Evolutionary conservation across 768 basidiomycete genomes (phyloP).

Genomic region (Kwoniella pini): DNA sequence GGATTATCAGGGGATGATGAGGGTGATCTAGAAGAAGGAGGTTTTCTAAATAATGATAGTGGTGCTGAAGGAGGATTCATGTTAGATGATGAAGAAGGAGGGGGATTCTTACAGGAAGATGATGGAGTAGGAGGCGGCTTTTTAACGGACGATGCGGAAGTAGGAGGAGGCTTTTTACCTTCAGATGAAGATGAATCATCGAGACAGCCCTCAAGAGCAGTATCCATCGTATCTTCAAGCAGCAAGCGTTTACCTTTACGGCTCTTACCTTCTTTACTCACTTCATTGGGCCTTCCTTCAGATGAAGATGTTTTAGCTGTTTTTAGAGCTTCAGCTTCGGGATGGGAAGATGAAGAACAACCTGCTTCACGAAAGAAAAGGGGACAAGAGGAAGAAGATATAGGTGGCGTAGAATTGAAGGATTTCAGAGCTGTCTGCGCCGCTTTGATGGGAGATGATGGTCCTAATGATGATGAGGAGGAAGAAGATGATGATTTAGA

Average conservation of each 20-base stretch:
- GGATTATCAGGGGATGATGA: conserved; percentile 14
- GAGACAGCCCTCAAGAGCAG: not conserved
- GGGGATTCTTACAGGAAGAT: conserved; percentile 19
- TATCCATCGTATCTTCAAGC: not conserved
- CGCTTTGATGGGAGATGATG: conserved; percentile 41
- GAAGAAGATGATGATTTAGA: conserved; percentile 27
- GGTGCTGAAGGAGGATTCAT: conserved; percentile 33
- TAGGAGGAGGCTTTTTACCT: conserved; percentile 12
- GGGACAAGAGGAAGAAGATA: conserved; percentile 10
- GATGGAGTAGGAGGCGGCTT: conserved; percentile 26
- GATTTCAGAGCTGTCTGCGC: conserved; percentile 53
- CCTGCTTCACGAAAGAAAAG: not conserved
- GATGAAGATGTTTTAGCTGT: conserved; percentile 51
- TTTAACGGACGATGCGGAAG: not conserved
- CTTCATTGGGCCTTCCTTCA: conserved; percentile 40
- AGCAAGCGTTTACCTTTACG: conserved; percentile 33
- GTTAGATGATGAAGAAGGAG: conserved; percentile 2
- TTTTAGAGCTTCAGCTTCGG: conserved; percentile 45
- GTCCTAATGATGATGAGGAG: conserved; percentile 27
- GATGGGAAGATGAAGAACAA: conserved; percentile 33
- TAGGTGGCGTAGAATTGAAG: conserved; percentile 37
- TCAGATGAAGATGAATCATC: conserved; percentile 21
- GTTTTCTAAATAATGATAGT: conserved; percentile 29
- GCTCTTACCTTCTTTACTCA: conserved; percentile 39
- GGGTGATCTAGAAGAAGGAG: conserved; percentile 23